Evolutionary conservation across 164 flowering plant species (phyloP).

Genomic region (Umbilicus rupestris): DNA sequence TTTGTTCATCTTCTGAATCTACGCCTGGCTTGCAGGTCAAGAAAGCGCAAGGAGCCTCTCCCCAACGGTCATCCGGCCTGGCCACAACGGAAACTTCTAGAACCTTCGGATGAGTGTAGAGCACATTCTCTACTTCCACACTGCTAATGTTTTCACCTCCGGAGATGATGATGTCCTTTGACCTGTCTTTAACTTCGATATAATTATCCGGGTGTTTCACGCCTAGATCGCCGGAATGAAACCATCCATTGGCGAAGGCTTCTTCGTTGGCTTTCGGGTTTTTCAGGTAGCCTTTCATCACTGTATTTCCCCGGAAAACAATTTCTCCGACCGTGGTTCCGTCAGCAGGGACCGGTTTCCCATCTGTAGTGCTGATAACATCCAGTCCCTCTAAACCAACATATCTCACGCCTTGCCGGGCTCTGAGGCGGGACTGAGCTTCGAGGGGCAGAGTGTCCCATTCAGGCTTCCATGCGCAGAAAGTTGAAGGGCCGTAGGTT

Average conservation of each 20-base stretch:
- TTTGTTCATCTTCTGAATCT: slow-evolving; percentile 29
- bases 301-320: slow-evolving; percentile 77
- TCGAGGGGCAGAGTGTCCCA: slow-evolving; percentile 73
- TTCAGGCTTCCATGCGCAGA: slow-evolving; percentile 94
- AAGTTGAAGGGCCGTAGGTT: slow-evolving; percentile 83
- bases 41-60: slow-evolving; percentile 91
- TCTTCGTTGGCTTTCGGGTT: slow-evolving; percentile 85
- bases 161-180: slow-evolving; percentile 89
- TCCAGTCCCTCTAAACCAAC: slow-evolving; percentile 68
- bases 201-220: slow-evolving; percentile 89
- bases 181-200: slow-evolving; percentile 79
- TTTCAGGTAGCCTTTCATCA: slow-evolving; percentile 94
- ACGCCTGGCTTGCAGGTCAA: slow-evolving; percentile 47
- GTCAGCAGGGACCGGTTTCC: slow-evolving; percentile 74
- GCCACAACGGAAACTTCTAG: slow-evolving; percentile 83
- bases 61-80: slow-evolving; percentile 82
- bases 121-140: slow-evolving; percentile 65
- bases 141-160: slow-evolving; percentile 98
- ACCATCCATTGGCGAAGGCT: slow-evolving; percentile 78
- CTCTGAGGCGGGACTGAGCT: slow-evolving; percentile 60
- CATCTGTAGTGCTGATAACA: slow-evolving; percentile 42
- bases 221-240: slow-evolving; percentile 79
- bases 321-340: slow-evolving; percentile 84
- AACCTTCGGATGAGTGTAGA: slow-evolving; percentile 66
- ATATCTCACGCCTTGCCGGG: slow-evolving; percentile 87